Conservation (phyloP, 768 basidiomycete genomes). For the Termitomyces titanicus region DNA sequence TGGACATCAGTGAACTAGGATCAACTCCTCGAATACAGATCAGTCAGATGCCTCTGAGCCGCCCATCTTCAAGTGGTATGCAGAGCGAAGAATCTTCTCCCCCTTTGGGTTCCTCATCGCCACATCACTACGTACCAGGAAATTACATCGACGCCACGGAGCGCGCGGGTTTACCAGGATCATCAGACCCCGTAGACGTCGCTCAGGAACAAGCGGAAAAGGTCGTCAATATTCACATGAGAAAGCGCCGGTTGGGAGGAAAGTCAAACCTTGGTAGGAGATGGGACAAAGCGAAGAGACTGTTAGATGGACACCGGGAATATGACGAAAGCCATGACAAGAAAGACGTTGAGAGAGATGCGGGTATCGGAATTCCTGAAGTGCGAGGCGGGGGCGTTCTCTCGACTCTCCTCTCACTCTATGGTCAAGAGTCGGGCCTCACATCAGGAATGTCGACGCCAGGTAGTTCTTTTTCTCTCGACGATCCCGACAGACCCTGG, state of each 20-base stretch:
- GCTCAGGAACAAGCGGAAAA: conserved; percentile 9
- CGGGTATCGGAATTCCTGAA: conserved; percentile 7
- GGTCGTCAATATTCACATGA: conserved; percentile 10
- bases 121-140: conserved; percentile 40
- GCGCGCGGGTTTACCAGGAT: conserved; percentile 53
- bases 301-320: conserved; percentile 12
- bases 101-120: conserved; percentile 12
- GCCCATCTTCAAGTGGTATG: neutral
- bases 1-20: conserved; percentile 6
- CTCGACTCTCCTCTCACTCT: conserved; percentile 62
- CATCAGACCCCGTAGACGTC: conserved; percentile 18
- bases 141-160: conserved; percentile 62
- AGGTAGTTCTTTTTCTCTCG: neutral
- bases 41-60: neutral
- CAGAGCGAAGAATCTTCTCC: conserved; percentile 7
- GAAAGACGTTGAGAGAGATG: conserved; percentile 21
- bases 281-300: conserved; percentile 12
- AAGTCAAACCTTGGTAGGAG: conserved; percentile 1
- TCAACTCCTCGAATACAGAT: conserved; percentile 1
- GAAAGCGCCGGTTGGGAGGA: conserved; percentile 1
- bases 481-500: neutral
- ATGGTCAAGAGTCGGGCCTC: conserved; percentile 35
- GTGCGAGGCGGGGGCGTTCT: conserved; percentile 51
- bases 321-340: conserved; percentile 3
- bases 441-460: conserved; percentile 19